Evolutionary conservation across 495 filamentous ascomycete species (phyloP).

Genomic region (Penicillium egyptiacum): DNA sequence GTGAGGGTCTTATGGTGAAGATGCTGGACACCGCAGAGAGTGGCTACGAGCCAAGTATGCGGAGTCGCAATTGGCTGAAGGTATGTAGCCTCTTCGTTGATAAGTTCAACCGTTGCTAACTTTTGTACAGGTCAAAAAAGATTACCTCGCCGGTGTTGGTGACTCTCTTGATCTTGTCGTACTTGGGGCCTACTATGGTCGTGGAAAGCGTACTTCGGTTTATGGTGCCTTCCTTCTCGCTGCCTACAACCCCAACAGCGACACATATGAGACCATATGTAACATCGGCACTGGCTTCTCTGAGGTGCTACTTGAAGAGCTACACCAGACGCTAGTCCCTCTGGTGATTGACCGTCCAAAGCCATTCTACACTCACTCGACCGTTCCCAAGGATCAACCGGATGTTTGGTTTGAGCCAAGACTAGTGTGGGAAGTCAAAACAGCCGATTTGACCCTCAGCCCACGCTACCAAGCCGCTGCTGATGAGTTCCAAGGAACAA

Average conservation of each 20-base stretch:
- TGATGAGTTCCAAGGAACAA: slow-evolving; percentile 56
- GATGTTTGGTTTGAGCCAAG: slow-evolving; percentile 98
- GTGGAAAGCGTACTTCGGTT: slow-evolving; percentile 89
- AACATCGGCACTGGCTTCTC: slow-evolving; percentile 98
- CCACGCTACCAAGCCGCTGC: slow-evolving; percentile 82
- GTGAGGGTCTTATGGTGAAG: slow-evolving; percentile 98
- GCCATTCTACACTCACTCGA: slow-evolving; percentile 87
- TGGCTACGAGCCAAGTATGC: slow-evolving; percentile 91
- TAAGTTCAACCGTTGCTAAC: neutral
- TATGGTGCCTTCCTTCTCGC: slow-evolving; percentile 95
- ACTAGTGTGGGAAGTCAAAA: slow-evolving; percentile 96
- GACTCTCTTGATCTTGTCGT: slow-evolving; percentile 97
- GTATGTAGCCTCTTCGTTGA: slow-evolving; percentile 40
- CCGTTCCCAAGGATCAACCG: slow-evolving; percentile 83
- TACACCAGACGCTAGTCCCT: slow-evolving; percentile 68
- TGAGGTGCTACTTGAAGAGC: slow-evolving; percentile 77
- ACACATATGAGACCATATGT: slow-evolving; percentile 91
- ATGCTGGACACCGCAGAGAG: slow-evolving; percentile 92
- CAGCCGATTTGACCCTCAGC: slow-evolving; percentile 89
- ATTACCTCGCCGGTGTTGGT: slow-evolving; percentile 88
- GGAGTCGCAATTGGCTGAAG: slow-evolving; percentile 97
- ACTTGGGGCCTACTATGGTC: slow-evolving; percentile 89
- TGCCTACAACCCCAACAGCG: slow-evolving; percentile 77
- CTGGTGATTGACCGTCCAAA: slow-evolving; percentile 85
- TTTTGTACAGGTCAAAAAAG: slow-evolving; percentile 77